Evolutionary conservation across 495 filamentous ascomycete genomes (phyloP).

Genomic region (Aspergillus egyptiacus): DNA sequence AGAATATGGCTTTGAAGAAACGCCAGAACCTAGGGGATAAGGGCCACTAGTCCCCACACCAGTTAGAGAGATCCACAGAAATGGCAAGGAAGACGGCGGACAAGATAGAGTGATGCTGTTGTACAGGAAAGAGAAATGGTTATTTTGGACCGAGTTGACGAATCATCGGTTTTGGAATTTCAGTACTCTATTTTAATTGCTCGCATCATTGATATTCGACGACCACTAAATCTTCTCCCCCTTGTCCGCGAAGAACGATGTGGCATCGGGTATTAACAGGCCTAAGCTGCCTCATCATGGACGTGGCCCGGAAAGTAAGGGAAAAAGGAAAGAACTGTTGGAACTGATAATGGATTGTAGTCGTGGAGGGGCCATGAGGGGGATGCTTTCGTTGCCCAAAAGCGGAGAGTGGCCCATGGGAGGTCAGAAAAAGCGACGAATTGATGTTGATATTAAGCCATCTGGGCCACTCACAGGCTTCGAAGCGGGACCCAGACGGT

Average conservation of each 20-base stretch:
- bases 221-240: slow-evolving; percentile 8
- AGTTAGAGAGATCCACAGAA: slow-evolving; percentile 16
- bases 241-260: slow-evolving; percentile 2
- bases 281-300: slow-evolving; percentile 20
- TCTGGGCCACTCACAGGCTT: slow-evolving; percentile 15
- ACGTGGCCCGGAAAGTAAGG: slow-evolving; percentile 1
- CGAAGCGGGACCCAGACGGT: slow-evolving; percentile 19
- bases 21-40: slow-evolving; percentile 24
- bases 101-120: slow-evolving; percentile 10
- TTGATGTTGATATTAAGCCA: slow-evolving; percentile 18
- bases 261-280: slow-evolving; percentile 23
- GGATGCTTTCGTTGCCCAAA: slow-evolving; percentile 25
- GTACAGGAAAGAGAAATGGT: slow-evolving; percentile 12
- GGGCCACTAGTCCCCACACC: slow-evolving; percentile 20
- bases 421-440: slow-evolving; percentile 17
- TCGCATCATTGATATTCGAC: slow-evolving; percentile 8
- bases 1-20: slow-evolving; percentile 39
- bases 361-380: slow-evolving; percentile 9
- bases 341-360: slow-evolving; percentile 14
- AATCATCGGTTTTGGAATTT: slow-evolving; percentile 27
- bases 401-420: slow-evolving; percentile 24
- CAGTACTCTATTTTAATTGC: slow-evolving; percentile 8
- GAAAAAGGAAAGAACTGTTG: slow-evolving; percentile 11
- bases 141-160: slow-evolving; percentile 21
- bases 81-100: slow-evolving; percentile 15